Conservation (phyloP, 805 yeast genomes). For the Yarrowia sp. region DNA sequence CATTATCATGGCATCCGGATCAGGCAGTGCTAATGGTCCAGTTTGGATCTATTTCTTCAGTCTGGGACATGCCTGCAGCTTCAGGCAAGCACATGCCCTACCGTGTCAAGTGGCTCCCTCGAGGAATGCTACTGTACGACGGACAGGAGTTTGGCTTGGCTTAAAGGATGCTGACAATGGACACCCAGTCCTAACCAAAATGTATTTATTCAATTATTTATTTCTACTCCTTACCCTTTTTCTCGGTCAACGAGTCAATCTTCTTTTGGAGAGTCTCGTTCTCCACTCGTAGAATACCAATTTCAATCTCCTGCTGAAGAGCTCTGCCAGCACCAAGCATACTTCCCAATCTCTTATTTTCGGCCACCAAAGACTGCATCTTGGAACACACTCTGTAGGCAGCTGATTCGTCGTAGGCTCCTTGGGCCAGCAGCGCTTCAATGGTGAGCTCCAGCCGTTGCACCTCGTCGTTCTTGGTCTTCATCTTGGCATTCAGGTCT, state of each 20-base stretch:
- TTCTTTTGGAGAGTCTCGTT: conserved; percentile 13
- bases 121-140: conserved; percentile 24
- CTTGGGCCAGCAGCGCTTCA: conserved; percentile 28
- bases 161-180: background rate
- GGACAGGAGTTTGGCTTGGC: conserved; percentile 30
- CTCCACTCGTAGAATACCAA: conserved; percentile 27
- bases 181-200: background rate
- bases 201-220: conserved; percentile 10
- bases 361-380: conserved; percentile 19
- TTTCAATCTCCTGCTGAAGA: conserved; percentile 23
- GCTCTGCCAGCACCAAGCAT: conserved; percentile 23
- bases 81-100: conserved; percentile 12
- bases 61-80: conserved; percentile 31
- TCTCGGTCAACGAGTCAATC: background rate
- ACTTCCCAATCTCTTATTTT: conserved; percentile 19
- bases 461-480: conserved; percentile 11
- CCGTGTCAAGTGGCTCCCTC: conserved; percentile 24
- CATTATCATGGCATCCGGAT: conserved; percentile 21
- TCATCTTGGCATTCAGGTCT: conserved; percentile 8
- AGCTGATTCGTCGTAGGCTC: conserved; percentile 12
- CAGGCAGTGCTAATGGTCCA: conserved; percentile 12
- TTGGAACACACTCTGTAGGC: conserved; percentile 31
- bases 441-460: conserved; percentile 15
- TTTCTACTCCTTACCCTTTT: background rate
- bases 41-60: conserved; percentile 10